Evolutionary conservation across 176 grass and related monocot genomes (phyloP).

Genomic region (Luzula sylvatica): DNA sequence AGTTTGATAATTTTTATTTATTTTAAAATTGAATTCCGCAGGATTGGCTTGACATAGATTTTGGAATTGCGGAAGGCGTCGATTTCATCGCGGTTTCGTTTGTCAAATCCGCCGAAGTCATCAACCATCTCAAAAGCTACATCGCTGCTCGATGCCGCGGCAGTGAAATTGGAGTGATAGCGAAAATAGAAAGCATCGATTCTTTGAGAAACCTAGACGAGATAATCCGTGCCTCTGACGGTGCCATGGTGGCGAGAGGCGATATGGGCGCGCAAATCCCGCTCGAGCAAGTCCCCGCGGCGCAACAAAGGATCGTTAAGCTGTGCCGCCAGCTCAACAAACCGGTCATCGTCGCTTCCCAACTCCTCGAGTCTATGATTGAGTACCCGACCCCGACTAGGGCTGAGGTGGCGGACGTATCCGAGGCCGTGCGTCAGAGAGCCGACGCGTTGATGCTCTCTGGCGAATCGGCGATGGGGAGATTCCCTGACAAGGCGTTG

Average conservation of each 20-base stretch:
- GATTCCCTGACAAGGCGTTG: slow-evolving; percentile 78
- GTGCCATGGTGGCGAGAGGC: slow-evolving; percentile 89
- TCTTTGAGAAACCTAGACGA: slow-evolving; percentile 77
- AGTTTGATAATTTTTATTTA: neutral
- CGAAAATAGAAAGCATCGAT: slow-evolving; percentile 93
- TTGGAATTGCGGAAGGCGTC: slow-evolving; percentile 87
- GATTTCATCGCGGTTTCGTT: slow-evolving; percentile 98
- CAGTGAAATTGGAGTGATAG: slow-evolving; percentile 84
- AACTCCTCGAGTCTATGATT: slow-evolving; percentile 94
- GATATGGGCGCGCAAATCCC: slow-evolving; percentile 94
- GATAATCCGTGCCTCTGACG: slow-evolving; percentile 79
- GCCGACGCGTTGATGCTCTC: slow-evolving; percentile 95
- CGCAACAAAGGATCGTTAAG: slow-evolving; percentile 85
- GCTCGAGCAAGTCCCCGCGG: slow-evolving; percentile 79
- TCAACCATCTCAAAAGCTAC: slow-evolving; percentile 94
- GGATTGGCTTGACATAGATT: slow-evolving; percentile 99
- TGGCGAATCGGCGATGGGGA: slow-evolving; percentile 98
- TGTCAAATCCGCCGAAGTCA: slow-evolving; percentile 96
- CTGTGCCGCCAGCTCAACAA: slow-evolving; percentile 93
- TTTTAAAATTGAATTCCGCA: slow-evolving; percentile 29
- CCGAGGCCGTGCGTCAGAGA: slow-evolving; percentile 83
- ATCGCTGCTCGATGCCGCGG: slow-evolving; percentile 69
- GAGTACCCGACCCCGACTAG: slow-evolving; percentile 90
- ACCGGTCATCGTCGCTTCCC: slow-evolving; percentile 91
- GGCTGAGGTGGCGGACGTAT: slow-evolving; percentile 93